Conservation (phyloP, 768 basidiomycete species). For the Leucogyrophana mollusca region DNA sequence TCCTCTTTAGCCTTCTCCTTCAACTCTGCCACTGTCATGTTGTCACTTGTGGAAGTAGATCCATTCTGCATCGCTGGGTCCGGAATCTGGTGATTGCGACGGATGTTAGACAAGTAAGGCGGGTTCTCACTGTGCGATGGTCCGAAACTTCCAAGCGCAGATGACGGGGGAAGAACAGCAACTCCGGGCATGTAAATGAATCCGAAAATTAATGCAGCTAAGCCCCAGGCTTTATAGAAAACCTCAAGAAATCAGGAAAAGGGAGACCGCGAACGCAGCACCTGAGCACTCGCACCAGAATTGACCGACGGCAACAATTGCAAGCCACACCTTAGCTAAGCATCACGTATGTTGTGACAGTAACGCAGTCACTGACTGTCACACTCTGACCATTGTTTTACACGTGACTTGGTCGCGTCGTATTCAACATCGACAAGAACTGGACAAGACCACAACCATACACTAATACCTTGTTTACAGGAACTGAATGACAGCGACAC, state of each 20-base stretch:
- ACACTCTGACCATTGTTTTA: background rate
- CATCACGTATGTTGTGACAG: conserved; percentile 17
- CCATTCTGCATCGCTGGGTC: conserved; percentile 42
- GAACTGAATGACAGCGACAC: conserved; percentile 27
- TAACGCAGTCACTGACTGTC: background rate
- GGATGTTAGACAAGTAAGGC: conserved; percentile 10
- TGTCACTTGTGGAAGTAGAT: conserved; percentile 18
- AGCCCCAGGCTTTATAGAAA: background rate
- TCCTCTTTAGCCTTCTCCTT: conserved; percentile 45
- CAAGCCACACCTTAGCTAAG: conserved; percentile 23
- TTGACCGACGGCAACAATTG: background rate
- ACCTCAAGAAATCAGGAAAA: conserved; percentile 6
- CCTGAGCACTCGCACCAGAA: background rate
- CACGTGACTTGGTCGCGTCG: conserved; percentile 29
- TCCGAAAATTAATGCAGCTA: background rate
- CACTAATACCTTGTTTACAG: background rate
- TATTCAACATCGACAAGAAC: conserved; percentile 15
- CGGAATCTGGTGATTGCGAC: conserved; percentile 13
- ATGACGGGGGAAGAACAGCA: conserved; percentile 37
- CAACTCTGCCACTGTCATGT: conserved; percentile 43
- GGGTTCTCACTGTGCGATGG: conserved; percentile 24
- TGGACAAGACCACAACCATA: too few species aligned
- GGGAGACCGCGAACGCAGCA: conserved; percentile 13
- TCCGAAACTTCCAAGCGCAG: conserved; percentile 27
- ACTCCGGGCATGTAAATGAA: conserved; percentile 41